Evolutionary conservation across 2,329 filamentous ascomycete genomes (phyloP), one percentile per base, ranked within the genome.

Genomic region (Chaetothyriales sp.): DNA sequence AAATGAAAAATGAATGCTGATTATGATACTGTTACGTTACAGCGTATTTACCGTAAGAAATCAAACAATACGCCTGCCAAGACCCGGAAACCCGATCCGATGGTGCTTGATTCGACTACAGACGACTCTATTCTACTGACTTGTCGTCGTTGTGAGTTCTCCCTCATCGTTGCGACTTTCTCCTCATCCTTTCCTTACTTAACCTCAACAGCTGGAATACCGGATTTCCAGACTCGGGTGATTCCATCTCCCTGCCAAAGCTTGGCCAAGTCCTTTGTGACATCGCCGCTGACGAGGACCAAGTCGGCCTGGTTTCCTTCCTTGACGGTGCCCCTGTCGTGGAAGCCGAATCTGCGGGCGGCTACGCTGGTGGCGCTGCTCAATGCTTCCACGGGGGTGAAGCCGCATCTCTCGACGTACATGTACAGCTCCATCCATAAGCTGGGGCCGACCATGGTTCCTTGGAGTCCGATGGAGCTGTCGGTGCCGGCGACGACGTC

Each of bases 401-500:
- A 51, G 7, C 63, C 64, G 45, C 58, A 60, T 36, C 56, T 58
- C 12, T 61, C 55, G 8, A 64, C 60, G 26, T 63, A 59, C 45
- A 62, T 43, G 36, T 59, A 55, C 49, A 64, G 47, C 51, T 64
- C 59, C 48, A 60, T 50, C 55, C 64, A 63, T 44, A 66, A 47
- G 50, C 55, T 54, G 10, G 59, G 55, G 15, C 56, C 57, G 20
- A 60, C 57, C 8, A 51, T 54, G 4, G 56, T 56, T 2, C 59
- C 56, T 28, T 55, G 52, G n/a, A 59, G 51, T 1, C 54, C 53
- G 8, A 54, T 55, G 15, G 60, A 56, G 1, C 61, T 54, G 51
- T 66, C 63, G 10, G 63, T 65, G 3, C 63, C 62, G 1, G 61
- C 62, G n/a, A 65, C 56, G 36, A 64, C 55, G 39, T 62, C 60